Conservation (phyloP, 2,329 filamentous ascomycete species). For the Monilinia vaccinii-corymbosi region DNA sequence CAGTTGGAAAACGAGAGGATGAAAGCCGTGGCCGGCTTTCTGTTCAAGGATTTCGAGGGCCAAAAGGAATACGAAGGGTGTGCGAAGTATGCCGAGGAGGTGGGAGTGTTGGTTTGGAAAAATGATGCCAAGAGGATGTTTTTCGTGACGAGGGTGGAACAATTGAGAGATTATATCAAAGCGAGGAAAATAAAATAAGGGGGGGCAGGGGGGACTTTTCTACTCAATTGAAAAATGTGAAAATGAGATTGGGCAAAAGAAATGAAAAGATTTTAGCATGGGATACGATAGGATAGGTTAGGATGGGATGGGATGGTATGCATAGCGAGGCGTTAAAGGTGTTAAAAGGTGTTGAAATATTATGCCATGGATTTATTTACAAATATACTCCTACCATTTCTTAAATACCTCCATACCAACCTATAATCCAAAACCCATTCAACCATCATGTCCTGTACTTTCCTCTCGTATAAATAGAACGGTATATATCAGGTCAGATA, state of each 20-base stretch:
- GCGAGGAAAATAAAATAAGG: constrained; percentile 43
- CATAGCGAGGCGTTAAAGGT: constrained; percentile 7
- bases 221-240: no score
- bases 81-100: constrained; percentile 73
- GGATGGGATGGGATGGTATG: neutral
- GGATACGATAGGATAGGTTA: neutral
- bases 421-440: no score
- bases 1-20: constrained; percentile 95
- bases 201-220: neutral
- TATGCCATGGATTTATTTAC: no score
- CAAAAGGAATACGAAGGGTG: constrained; percentile 62
- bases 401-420: no score
- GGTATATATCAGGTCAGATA: no score
- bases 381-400: no score
- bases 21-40: constrained; percentile 70
- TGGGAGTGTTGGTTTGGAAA: constrained; percentile 84
- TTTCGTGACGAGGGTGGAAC: constrained; percentile 86
- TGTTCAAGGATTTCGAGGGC: constrained; percentile 81
- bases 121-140: constrained; percentile 74
- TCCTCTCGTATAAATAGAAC: no score
- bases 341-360: neutral
- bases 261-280: neutral
- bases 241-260: no score
- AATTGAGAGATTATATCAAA: constrained; percentile 73
- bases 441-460: no score